phyloP scores from a whole-genome alignment of 1,284 basidiomycete genomes.

The Apiotrichum akiyoshidainum region DNA sequence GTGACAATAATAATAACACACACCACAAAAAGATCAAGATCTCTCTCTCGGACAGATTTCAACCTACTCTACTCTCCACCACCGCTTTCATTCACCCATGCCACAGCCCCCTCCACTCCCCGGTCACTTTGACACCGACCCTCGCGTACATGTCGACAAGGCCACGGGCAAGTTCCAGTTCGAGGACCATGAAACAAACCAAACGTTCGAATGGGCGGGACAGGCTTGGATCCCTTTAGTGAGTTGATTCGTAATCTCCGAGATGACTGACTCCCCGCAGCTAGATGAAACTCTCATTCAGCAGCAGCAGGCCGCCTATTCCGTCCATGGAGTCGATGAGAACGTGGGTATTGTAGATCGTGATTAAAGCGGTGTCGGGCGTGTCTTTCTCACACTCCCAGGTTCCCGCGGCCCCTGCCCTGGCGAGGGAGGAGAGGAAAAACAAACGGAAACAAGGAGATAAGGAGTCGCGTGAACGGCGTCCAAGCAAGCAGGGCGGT shows the following conservation, averaged over 20 bases:
- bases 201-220: conserved; percentile 81
- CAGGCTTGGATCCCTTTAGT: conserved; percentile 79
- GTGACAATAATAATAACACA: too few species aligned
- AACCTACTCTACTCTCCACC: neutral
- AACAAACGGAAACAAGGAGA: conserved; percentile 61
- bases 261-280: conserved; percentile 36
- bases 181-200: conserved; percentile 76
- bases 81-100: conserved; percentile 15
- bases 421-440: conserved; percentile 59
- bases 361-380: neutral
- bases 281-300: conserved; percentile 76
- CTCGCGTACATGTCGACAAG: conserved; percentile 68
- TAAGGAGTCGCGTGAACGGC: conserved; percentile 52
- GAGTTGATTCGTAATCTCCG: conserved; percentile 38
- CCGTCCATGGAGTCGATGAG: conserved; percentile 84
- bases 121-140: conserved; percentile 69
- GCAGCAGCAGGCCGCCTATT: conserved; percentile 88
- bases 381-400: conserved; percentile 41
- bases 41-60: too few species aligned
- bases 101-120: conserved; percentile 34
- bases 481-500: conserved; percentile 51
- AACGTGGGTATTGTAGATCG: conserved; percentile 57
- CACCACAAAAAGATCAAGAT: too few species aligned
- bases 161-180: conserved; percentile 75
- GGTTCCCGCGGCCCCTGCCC: conserved; percentile 77